phyloP scores from a whole-genome alignment of 2,329 filamentous ascomycete genomes.

The Ophiostoma sp. region DNA sequence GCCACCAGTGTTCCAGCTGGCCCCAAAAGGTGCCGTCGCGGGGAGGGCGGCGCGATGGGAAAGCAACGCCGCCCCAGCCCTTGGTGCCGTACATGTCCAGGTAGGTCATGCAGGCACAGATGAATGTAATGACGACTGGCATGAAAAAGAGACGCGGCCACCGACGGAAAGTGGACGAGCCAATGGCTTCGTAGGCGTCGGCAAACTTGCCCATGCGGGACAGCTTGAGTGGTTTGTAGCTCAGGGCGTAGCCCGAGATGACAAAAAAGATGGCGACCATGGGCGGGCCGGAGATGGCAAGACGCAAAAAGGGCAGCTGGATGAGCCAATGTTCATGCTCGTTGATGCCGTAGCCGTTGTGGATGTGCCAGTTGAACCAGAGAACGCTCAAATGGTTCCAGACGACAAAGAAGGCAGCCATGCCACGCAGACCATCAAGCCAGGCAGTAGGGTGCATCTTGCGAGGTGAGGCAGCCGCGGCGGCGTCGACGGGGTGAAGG shows the following conservation, averaged over 20 bases:
- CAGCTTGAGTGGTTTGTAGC: constrained; percentile 32
- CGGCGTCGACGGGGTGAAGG: background rate
- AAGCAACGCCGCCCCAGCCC: constrained; percentile 24
- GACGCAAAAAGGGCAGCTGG: constrained; percentile 42
- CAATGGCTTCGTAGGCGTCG: constrained; percentile 30
- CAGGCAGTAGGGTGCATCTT: constrained; percentile 34
- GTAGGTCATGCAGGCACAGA: constrained; percentile 23
- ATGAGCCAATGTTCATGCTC: constrained; percentile 31
- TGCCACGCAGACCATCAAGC: constrained; percentile 55
- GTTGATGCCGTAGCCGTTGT: constrained; percentile 34
- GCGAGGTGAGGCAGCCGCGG: background rate
- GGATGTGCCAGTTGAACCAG: constrained; percentile 36
- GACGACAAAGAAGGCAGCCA: constrained; percentile 57
- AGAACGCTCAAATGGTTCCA: constrained; percentile 45
- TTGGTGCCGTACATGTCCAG: constrained; percentile 25
- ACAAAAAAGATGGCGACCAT: constrained; percentile 49
- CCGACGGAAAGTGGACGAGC: constrained; percentile 31
- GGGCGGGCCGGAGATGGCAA: constrained; percentile 39
- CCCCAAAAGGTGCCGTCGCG: background rate
- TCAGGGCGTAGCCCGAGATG: constrained; percentile 42
- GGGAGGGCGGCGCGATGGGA: constrained; percentile 25
- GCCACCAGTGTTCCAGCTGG: constrained; percentile 26
- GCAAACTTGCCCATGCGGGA: constrained; percentile 26
- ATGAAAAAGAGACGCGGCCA: constrained; percentile 31
- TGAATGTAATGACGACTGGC: constrained; percentile 26